These are phyloP conservation scores for Fusarium falciforme DNA, from an alignment of 2,329 filamentous ascomycete species.

Conservation along the genomic window DNA sequence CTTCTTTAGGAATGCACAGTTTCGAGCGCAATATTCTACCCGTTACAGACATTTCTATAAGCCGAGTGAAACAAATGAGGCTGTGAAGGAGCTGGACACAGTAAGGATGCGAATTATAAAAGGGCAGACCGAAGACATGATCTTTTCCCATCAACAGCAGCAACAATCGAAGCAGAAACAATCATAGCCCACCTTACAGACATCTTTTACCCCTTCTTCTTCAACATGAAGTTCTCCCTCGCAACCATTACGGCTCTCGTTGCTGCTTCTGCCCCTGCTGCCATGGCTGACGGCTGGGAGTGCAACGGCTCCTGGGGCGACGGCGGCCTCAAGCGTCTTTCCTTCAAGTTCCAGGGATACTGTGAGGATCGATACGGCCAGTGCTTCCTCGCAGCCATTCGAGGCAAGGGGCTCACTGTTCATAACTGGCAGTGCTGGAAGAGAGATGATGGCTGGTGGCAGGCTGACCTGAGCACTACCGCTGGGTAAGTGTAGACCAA, in stretches of 20 bases:
- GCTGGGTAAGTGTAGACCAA: not conserved
- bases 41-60: not conserved
- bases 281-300: not conserved
- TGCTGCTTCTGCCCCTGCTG: not conserved
- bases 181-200: not conserved
- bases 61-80: not conserved
- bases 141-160: not conserved
- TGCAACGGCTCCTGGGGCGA: not conserved
- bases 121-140: not conserved
- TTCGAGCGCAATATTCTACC: not conserved
- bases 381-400: not conserved
- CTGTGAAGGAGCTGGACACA: not conserved
- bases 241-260: not conserved
- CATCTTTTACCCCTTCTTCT: not conserved
- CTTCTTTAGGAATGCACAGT: not conserved
- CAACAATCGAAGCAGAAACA: not conserved
- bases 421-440: constrained; percentile 1
- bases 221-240: not conserved
- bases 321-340: not conserved
- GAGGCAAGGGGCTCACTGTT: not conserved
- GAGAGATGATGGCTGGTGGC: not conserved
- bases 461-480: not conserved
- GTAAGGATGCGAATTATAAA: not conserved
- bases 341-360: not conserved
- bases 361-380: not conserved